Conservation (phyloP, 371 early-diverging fungal species). For the Apophysomyces trapeziformis region DNA sequence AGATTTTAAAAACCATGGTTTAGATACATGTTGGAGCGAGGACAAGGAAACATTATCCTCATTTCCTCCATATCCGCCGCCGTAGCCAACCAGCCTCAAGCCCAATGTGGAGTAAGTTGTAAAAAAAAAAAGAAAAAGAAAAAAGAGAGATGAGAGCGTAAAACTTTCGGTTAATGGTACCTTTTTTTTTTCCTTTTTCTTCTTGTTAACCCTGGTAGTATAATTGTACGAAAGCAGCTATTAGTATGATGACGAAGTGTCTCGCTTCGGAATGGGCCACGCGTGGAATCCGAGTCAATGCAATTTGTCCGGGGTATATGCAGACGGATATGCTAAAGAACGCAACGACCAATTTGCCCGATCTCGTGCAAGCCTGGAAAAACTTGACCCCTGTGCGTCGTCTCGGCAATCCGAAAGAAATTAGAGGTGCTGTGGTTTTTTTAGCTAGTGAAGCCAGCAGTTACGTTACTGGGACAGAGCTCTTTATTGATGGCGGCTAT, state of each 20-base stretch:
- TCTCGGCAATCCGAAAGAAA: constrained; percentile 61
- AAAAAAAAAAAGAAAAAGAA: not conserved
- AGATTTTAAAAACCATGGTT: too few species aligned
- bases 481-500: constrained; percentile 46
- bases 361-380: constrained; percentile 24
- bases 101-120: constrained; percentile 47
- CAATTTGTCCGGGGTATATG: constrained; percentile 42
- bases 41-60: constrained; percentile 46
- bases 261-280: constrained; percentile 42
- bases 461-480: constrained; percentile 54
- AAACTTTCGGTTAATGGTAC: too few species aligned
- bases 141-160: not conserved
- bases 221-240: constrained; percentile 60
- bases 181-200: not conserved
- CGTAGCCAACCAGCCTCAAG: constrained; percentile 52
- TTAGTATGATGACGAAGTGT: constrained; percentile 47
- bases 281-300: constrained; percentile 43
- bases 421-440: constrained; percentile 70
- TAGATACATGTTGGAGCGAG: constrained; percentile 32
- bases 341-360: constrained; percentile 21
- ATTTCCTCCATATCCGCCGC: constrained; percentile 51
- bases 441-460: constrained; percentile 65
- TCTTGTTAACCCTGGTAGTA: not conserved
- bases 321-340: constrained; percentile 36
- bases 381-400: constrained; percentile 40